phyloP scores from a whole-genome alignment of 83 land plant species.

The Thuja plicata region DNA sequence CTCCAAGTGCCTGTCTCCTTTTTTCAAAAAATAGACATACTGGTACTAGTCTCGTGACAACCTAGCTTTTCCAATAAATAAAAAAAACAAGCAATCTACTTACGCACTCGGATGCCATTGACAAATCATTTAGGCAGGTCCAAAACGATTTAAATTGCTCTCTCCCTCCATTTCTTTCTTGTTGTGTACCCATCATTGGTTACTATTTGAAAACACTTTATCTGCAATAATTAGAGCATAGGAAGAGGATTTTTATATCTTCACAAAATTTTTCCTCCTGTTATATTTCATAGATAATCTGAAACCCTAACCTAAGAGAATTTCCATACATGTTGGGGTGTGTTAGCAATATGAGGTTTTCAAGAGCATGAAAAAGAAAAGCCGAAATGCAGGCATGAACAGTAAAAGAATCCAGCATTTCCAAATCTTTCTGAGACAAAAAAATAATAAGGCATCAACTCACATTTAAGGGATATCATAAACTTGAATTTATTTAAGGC shows the following conservation, averaged over 20 bases:
- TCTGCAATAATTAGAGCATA: not conserved
- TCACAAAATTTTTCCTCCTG: not conserved
- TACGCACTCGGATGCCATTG: slow-evolving; percentile 43
- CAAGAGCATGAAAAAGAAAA: slow-evolving; percentile 35
- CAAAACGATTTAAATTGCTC: slow-evolving; percentile 37
- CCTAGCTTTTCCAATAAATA: too few relatives aligned
- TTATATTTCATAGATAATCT: not conserved
- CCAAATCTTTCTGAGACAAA: not conserved
- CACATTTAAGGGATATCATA: too few relatives aligned
- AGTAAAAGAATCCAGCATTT: slow-evolving; percentile 48
- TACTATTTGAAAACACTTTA: not conserved
- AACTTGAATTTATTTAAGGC: too few relatives aligned
- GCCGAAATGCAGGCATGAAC: slow-evolving; percentile 24
- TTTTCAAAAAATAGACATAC: too few relatives aligned
- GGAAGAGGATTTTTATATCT: not conserved
- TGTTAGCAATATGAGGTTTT: not conserved
- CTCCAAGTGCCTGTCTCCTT: too few relatives aligned
- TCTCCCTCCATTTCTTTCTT: not conserved
- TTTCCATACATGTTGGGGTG: not conserved
- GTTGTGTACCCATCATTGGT: not conserved
- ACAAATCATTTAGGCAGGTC: slow-evolving; percentile 32
- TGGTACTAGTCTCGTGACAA: too few relatives aligned
- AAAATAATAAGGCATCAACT: too few relatives aligned
- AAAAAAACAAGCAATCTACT: slow-evolving; percentile 10
- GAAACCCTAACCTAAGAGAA: not conserved